Base-by-base conservation (phyloP, 768 basidiomycete species). In the Phlebiopsis flavidoalba region DNA sequence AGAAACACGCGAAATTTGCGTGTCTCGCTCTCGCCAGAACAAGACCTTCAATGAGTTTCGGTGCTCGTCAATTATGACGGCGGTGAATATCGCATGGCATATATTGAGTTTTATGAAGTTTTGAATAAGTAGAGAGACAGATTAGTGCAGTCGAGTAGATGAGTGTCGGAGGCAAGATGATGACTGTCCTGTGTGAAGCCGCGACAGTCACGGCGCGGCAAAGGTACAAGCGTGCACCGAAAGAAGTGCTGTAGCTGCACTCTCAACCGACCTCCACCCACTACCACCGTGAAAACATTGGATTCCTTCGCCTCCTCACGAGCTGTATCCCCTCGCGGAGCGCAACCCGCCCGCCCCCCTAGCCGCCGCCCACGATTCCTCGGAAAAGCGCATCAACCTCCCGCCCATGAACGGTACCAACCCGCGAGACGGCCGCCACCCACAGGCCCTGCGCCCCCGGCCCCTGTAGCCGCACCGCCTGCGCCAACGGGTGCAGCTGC, bases 391-490 rank as follows among this genome's bases (percentile, higher is more conserved):
- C 26, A 31, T 31, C 26, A 31, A 6, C 26, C 26, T 31, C 17
- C 37, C 47, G 31, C 49, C 49, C 49, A 62, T 57, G 57, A 62
- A 58, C 57, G 57, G 61, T 54, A 51, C 57, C 60, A 62, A 37
- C 36, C 63, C 14, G 60, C 60, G 26, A 61, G 62, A 40, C 73
- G 70, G 60, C 72, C 71, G 8, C 69, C 69, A 5, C 74, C 73
- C 17, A 63, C 70, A 12, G 69, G 70, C 21, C 73, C 70, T 50
- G 67, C 72, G n/a, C 71, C 73, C 24, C 85, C 86, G 60, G 81
- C 84, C 36, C 88, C 86, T 59, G 75, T 77, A 57, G 77, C 81
- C 51, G 78, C 81, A 46, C 84, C 84, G 45, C 84, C 85, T 24
- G 77, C 75, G 15, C 82, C 83, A 53, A 82, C 83, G 51, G 80